Percentiles rank a stretch among this genome's conserved stretches.
These are phyloP conservation scores for Geosmithia morbida DNA, from an alignment of 2,329 filamentous ascomycete genomes.

Conservation along the genomic window DNA sequence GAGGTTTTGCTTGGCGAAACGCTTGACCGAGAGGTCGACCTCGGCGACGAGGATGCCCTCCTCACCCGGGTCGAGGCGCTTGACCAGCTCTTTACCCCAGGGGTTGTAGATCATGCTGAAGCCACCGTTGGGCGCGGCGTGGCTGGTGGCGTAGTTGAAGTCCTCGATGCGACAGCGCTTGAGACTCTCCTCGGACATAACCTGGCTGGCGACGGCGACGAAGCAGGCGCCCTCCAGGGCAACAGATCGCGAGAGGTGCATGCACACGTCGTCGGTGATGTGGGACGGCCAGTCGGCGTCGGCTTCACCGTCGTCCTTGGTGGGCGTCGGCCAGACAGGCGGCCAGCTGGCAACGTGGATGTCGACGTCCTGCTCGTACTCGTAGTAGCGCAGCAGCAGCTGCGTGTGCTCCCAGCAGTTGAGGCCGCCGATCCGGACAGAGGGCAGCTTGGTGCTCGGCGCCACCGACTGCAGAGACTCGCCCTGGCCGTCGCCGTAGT, in stretches of 20 bases:
- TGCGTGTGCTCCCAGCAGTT: slow-evolving; percentile 35
- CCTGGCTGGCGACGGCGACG: slow-evolving; percentile 34
- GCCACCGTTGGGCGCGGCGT: slow-evolving; percentile 7
- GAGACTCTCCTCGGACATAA: slow-evolving; percentile 28
- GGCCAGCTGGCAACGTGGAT: slow-evolving; percentile 33
- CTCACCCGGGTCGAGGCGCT: slow-evolving; percentile 9
- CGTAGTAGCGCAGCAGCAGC: slow-evolving; percentile 30
- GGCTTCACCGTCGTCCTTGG: slow-evolving; percentile 14
- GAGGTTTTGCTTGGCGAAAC: slow-evolving; percentile 17
- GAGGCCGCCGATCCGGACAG: slow-evolving; percentile 25
- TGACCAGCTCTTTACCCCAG: slow-evolving; percentile 12
- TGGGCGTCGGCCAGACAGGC: slow-evolving; percentile 4
- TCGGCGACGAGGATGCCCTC: slow-evolving; percentile 22
- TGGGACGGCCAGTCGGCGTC: slow-evolving; percentile 8
- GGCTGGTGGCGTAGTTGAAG: slow-evolving; percentile 21
- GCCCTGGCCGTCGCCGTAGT: slow-evolving; percentile 40
- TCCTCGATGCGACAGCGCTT: slow-evolving; percentile 6
- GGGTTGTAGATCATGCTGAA: slow-evolving; percentile 16
- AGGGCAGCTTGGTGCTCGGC: slow-evolving; percentile 21
- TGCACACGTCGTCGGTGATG: slow-evolving; percentile 17
- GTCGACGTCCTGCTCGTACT: slow-evolving; percentile 24
- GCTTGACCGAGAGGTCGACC: slow-evolving; percentile 5
- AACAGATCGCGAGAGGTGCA: slow-evolving; percentile 32
- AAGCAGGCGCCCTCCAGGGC: slow-evolving; percentile 40
- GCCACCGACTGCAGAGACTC: slow-evolving; percentile 39